Percentiles rank a stretch among this genome's conserved stretches.
Conservation (phyloP, 805 yeast genomes). For the Vanderwaltozyma tropicalis region DNA sequence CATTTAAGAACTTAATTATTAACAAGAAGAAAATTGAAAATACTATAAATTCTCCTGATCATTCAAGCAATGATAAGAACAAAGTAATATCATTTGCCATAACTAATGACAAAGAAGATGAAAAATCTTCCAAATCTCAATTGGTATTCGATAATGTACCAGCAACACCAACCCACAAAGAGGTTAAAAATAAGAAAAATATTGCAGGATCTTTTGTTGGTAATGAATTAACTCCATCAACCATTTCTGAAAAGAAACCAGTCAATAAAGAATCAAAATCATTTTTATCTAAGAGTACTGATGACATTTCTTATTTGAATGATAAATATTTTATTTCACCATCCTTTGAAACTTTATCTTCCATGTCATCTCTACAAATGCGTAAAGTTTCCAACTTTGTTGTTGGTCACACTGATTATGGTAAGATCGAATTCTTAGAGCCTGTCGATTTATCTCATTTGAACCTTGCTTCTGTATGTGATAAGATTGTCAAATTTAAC, state of each 20-base stretch:
- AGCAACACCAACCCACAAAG: neutral
- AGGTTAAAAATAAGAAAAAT: neutral
- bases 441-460: slow-evolving; percentile 78
- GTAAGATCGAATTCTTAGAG: slow-evolving; percentile 61
- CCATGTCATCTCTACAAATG: slow-evolving; percentile 51
- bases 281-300: slow-evolving; percentile 12
- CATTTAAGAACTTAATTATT: slow-evolving; percentile 22
- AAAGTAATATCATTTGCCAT: slow-evolving; percentile 6
- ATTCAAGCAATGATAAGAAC: neutral
- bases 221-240: neutral
- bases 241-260: no score
- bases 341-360: slow-evolving; percentile 48
- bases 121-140: neutral
- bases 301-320: slow-evolving; percentile 41
- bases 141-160: slow-evolving; percentile 1
- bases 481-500: slow-evolving; percentile 51
- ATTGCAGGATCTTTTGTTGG: neutral
- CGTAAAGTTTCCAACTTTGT: slow-evolving; percentile 52
- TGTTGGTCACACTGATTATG: slow-evolving; percentile 67
- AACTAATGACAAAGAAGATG: neutral
- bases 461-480: slow-evolving; percentile 53
- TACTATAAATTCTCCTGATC: neutral
- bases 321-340: slow-evolving; percentile 89
- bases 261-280: neutral
- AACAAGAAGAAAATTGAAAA: slow-evolving; percentile 12